phyloP scores from a whole-genome alignment of 2,329 filamentous ascomycete genomes.

The Simplicillium aogashimaense region DNA sequence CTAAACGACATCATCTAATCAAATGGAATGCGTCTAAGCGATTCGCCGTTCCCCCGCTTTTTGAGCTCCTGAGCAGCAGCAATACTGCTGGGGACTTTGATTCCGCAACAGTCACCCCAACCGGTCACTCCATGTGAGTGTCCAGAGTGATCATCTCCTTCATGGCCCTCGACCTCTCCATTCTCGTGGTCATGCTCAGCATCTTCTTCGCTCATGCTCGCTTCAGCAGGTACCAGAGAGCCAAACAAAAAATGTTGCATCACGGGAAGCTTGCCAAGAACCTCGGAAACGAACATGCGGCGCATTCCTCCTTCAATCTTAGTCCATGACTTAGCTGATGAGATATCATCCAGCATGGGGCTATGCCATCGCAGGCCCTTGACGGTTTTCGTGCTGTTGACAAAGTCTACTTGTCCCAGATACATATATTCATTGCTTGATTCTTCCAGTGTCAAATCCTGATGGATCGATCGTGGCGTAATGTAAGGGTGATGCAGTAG shows the following conservation, averaged over 20 bases:
- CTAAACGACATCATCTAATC: constrained; percentile 41
- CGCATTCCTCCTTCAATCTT: constrained; percentile 95
- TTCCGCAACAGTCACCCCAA: constrained; percentile 97
- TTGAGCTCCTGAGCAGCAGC: constrained; percentile 83
- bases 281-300: constrained; percentile 92
- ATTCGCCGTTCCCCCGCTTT: constrained; percentile 55
- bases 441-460: constrained; percentile 78
- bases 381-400: constrained; percentile 94
- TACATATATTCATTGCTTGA: constrained; percentile 79
- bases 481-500: constrained; percentile 75
- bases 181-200: constrained; percentile 22
- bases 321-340: constrained; percentile 74
- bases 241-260: constrained; percentile 99
- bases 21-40: constrained; percentile 69
- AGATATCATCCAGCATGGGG: constrained; percentile 98
- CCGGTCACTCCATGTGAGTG: constrained; percentile 53
- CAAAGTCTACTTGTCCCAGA: constrained; percentile 83
- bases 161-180: constrained; percentile 39
- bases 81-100: constrained; percentile 90
- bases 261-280: constrained; percentile 84
- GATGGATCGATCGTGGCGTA: constrained; percentile 75
- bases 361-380: constrained; percentile 92
- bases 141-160: constrained; percentile 50
- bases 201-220: constrained; percentile 68
- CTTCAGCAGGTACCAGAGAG: constrained; percentile 65